Evolutionary conservation across 257 asterid genomes (phyloP), one percentile per base, ranked within the genome.

Genomic region (Coffea canephora): DNA sequence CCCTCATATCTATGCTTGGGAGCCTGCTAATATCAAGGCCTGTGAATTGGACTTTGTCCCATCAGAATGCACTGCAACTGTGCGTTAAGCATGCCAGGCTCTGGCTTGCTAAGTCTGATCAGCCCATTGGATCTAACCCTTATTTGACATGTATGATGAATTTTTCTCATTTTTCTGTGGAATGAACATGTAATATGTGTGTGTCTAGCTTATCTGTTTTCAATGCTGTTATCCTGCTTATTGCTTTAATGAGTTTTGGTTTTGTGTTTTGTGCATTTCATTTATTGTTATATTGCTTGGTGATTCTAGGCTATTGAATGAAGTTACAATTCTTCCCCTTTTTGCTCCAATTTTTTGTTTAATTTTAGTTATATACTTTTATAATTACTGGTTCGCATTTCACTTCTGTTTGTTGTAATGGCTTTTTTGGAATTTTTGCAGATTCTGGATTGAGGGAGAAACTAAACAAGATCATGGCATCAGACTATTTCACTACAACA

Each of bases 41-140:
- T 10, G 77, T 71, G 45, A 25, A 84, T 80, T 94, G 91, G 2
- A 69, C 87, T 27, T 82, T 90, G 85, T 88, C 97, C 21, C 98
- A 93, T 73, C 87, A 89, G 87, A 74, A 87, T 48, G 89, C 98
- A 1, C 73, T 93, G 85, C 82, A 74, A 71, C 78, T 61, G 80
- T 91, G 97, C 55, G 80, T 86, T 79, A 98, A 91, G 80, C 97
- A 84, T 75, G 98, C 96, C 11, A 89, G 87, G 83, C 88, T 88
- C 23, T 95, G 98, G 97, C 84, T 93, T 65, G 81, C 79, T 23
- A 84, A 86, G 70, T 86, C 96, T 3, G 83, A 87, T 61, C 88
- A 84, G 82, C 96, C 90, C 50, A 82, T 93, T 62, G 91, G 83
- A 45, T 82, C 91, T n/a, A 72, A 87, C 70, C 83, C 87, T 50